Conservation (phyloP, 805 yeast genomes). For the Danielia oregonensis region DNA sequence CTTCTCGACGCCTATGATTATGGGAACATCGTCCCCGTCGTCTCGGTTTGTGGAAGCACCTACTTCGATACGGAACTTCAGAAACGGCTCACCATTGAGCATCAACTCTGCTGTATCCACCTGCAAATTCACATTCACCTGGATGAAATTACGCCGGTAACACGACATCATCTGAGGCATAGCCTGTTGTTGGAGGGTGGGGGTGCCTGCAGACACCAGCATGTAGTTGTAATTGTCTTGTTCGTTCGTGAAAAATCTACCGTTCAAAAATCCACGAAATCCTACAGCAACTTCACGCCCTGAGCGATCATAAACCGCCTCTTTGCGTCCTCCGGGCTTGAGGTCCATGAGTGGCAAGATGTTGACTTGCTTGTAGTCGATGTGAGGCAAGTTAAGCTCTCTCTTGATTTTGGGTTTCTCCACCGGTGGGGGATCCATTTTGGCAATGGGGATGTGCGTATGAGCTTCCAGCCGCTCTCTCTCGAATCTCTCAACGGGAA, state of each 20-base stretch:
- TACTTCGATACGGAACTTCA: slow-evolving; percentile 34
- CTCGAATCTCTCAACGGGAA: neutral
- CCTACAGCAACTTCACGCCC: slow-evolving; percentile 1
- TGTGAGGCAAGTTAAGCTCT: neutral
- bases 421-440: neutral
- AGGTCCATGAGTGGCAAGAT: slow-evolving; percentile 13
- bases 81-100: slow-evolving; percentile 5
- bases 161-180: slow-evolving; percentile 42
- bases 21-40: slow-evolving; percentile 27
- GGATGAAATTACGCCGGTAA: slow-evolving; percentile 43
- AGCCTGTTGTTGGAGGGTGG: slow-evolving; percentile 6
- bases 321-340: slow-evolving; percentile 1
- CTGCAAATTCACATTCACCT: slow-evolving; percentile 24
- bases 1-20: slow-evolving; percentile 20
- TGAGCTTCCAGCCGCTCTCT: too few relatives aligned
- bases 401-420: neutral
- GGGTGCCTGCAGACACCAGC: slow-evolving; percentile 8
- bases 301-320: neutral
- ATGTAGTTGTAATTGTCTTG: slow-evolving; percentile 35
- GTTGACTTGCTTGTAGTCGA: slow-evolving; percentile 10
- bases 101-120: neutral
- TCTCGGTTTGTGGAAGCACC: slow-evolving; percentile 33
- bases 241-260: slow-evolving; percentile 40
- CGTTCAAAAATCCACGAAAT: slow-evolving; percentile 36
- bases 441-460: too few relatives aligned